Evolutionary conservation across 2,329 filamentous ascomycete genomes (phyloP).

Genomic region (Reticulascus tulasneorum): DNA sequence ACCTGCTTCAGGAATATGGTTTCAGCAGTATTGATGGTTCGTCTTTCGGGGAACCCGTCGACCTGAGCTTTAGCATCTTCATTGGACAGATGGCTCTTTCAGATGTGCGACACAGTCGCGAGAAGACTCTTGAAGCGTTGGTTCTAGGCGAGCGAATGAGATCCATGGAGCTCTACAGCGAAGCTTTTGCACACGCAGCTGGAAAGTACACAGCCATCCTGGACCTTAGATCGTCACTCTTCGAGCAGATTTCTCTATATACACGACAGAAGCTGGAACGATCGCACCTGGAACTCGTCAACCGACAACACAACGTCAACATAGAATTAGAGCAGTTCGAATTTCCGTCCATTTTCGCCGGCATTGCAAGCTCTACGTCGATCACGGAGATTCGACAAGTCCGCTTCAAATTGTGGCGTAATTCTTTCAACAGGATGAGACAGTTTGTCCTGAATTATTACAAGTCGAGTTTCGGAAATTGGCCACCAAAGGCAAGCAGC

Average conservation of each 20-base stretch:
- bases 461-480: conserved; percentile 58
- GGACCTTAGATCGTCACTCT: conserved; percentile 64
- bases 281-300: conserved; percentile 74
- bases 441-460: conserved; percentile 68
- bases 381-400: conserved; percentile 71
- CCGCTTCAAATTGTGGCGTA: conserved; percentile 80
- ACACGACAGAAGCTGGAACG: conserved; percentile 80
- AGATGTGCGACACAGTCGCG: conserved; percentile 76
- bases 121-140: conserved; percentile 85
- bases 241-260: conserved; percentile 61
- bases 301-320: conserved; percentile 67
- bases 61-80: conserved; percentile 68
- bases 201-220: conserved; percentile 78
- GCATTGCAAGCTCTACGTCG: conserved; percentile 79
- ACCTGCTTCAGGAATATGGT: conserved; percentile 52
- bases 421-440: conserved; percentile 69
- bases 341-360: conserved; percentile 84
- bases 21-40: conserved; percentile 54
- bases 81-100: conserved; percentile 72
- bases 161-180: conserved; percentile 77
- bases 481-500: conserved; percentile 87
- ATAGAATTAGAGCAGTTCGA: conserved; percentile 80
- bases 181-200: conserved; percentile 86
- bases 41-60: conserved; percentile 56
- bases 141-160: conserved; percentile 87